A percentile compares a stretch with the other conserved stretches of the same genome.
These are phyloP conservation scores for Bryoerythrophyllum caledonicum DNA, from an alignment of 225 moss, liverwort and hornwort genomes.

Conservation along the genomic window DNA sequence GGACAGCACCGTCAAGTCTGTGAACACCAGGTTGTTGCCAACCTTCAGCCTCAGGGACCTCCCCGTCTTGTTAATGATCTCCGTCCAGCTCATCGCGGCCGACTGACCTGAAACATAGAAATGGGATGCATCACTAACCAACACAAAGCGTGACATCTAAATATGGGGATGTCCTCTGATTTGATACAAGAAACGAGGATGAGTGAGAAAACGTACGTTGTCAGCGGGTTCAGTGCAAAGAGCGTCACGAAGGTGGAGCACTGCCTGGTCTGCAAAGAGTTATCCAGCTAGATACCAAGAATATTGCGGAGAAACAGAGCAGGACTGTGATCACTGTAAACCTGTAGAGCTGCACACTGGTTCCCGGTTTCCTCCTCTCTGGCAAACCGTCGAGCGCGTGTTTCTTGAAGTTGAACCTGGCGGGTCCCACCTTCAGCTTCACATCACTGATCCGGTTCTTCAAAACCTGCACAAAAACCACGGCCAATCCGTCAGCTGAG, in stretches of 20 bases:
- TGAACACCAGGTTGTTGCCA: conserved; percentile 49
- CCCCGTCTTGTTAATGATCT: conserved; percentile 40
- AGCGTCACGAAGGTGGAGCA: fast-evolving
- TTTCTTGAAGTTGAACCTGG: conserved; percentile 21
- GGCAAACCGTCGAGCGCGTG: conserved; percentile 26
- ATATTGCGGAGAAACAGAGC: conserved; percentile 39
- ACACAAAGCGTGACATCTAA: too few species aligned
- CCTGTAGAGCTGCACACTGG: conserved; percentile 18
- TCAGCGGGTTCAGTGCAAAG: background rate
- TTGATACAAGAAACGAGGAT: too few species aligned
- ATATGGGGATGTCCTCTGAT: background rate
- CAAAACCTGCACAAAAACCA: conserved; percentile 23
- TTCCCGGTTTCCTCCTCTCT: background rate
- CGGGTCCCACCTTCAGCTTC: conserved; percentile 27
- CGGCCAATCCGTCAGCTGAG: background rate
- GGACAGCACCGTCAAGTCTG: conserved; percentile 31
- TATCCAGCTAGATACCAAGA: conserved; percentile 26
- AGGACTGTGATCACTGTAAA: conserved; percentile 26
- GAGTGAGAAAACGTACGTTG: background rate
- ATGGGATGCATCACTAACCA: too few species aligned
- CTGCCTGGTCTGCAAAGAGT: conserved; percentile 20
- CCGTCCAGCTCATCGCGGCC: conserved; percentile 28
- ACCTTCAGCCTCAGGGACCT: conserved; percentile 42
- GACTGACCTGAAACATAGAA: too few species aligned
- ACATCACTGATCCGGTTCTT: conserved; percentile 28